These are phyloP conservation scores for Venturia oleaginea DNA, from an alignment of 2,329 filamentous ascomycete genomes.

Conservation along the genomic window DNA sequence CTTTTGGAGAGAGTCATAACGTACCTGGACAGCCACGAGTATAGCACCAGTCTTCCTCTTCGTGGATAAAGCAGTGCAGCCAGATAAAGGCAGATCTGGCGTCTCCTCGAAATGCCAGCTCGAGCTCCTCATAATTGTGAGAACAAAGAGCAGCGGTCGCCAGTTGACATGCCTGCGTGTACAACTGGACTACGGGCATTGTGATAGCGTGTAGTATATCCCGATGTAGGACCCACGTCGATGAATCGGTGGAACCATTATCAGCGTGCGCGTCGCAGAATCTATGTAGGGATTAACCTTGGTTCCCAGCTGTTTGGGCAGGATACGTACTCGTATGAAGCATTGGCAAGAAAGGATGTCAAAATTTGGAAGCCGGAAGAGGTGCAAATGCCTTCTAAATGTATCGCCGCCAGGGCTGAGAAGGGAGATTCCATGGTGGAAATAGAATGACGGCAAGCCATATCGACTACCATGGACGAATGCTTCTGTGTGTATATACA, in stretches of 20 bases:
- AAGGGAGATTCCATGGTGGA: conserved; percentile 3
- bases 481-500: not conserved
- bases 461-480: not conserved
- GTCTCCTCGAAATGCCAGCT: conserved; percentile 48
- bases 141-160: conserved; percentile 42
- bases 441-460: not conserved
- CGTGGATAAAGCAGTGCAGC: conserved; percentile 49
- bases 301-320: not conserved
- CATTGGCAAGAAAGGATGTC: conserved; percentile 32
- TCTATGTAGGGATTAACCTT: conserved; percentile 20
- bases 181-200: conserved; percentile 48
- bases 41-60: conserved; percentile 49
- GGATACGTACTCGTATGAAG: conserved; percentile 30
- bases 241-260: conserved; percentile 24
- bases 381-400: conserved; percentile 14
- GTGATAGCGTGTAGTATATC: conserved; percentile 51
- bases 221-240: conserved; percentile 44
- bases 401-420: not conserved
- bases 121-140: conserved; percentile 41
- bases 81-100: conserved; percentile 50
- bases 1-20: not conserved
- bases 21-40: conserved; percentile 44
- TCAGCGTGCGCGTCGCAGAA: conserved; percentile 35
- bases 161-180: conserved; percentile 44
- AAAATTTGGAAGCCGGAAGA: conserved; percentile 37